These are phyloP conservation scores for Rhynchospora breviuscula DNA, from an alignment of 176 grass and related monocot genomes.

Conservation along the genomic window DNA sequence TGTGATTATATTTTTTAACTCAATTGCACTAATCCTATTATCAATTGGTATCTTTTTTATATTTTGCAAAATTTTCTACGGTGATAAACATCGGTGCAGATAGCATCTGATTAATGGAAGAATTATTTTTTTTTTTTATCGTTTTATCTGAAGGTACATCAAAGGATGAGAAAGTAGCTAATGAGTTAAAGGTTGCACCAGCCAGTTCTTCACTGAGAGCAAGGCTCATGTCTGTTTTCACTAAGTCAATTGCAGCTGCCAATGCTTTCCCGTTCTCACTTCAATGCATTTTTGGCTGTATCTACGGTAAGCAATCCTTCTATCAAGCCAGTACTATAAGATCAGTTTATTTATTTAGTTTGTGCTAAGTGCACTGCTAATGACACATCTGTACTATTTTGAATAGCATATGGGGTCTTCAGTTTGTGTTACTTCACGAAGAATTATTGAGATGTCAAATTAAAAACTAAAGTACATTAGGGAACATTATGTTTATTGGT, in stretches of 20 bases:
- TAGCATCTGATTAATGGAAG: background rate
- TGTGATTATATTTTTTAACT: background rate
- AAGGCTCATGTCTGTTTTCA: slow-evolving; percentile 80
- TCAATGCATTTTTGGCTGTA: slow-evolving; percentile 86
- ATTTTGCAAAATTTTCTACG: slow-evolving; percentile 9
- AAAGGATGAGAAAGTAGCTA: slow-evolving; percentile 69
- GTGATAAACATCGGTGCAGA: background rate
- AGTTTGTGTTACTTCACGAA: background rate
- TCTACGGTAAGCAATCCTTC: slow-evolving; percentile 54
- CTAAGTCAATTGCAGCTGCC: slow-evolving; percentile 78
- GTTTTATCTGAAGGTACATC: slow-evolving; percentile 45
- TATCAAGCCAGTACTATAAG: background rate
- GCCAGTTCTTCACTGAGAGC: slow-evolving; percentile 59
- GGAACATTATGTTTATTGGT: background rate
- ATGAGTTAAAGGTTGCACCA: slow-evolving; percentile 64
- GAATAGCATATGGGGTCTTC: background rate
- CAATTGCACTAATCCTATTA: background rate
- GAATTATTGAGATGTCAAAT: background rate
- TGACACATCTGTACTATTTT: background rate
- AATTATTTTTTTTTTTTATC: background rate
- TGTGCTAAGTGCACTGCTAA: slow-evolving; percentile 4
- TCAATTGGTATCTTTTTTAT: background rate
- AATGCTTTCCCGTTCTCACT: slow-evolving; percentile 86
- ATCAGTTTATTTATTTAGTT: slow-evolving; percentile 18
- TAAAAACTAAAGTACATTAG: background rate